A percentile compares a stretch with the other conserved stretches of the same genome.
These are phyloP conservation scores for Suhomyces maxii DNA, from an alignment of 1,139 yeast genomes.

Conservation along the genomic window DNA sequence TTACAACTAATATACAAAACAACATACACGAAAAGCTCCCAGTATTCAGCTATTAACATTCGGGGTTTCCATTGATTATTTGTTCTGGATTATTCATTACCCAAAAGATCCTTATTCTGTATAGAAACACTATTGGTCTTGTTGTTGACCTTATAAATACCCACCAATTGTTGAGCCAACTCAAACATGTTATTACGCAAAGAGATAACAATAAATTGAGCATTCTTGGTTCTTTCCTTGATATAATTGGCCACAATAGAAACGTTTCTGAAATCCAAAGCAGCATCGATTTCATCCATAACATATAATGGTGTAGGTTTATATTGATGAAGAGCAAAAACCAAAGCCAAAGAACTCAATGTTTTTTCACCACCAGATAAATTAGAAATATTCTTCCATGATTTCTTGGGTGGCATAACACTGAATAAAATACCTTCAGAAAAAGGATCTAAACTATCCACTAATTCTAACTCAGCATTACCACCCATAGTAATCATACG, in stretches of 20 bases:
- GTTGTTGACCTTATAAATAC: constrained; percentile 90
- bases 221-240: constrained; percentile 91
- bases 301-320: constrained; percentile 97
- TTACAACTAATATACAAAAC: no score
- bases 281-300: constrained; percentile 99
- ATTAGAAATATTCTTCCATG: constrained; percentile 94
- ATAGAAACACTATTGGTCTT: constrained; percentile 84
- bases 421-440: constrained; percentile 95
- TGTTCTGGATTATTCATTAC: constrained; percentile 3
- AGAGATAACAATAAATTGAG: constrained; percentile 94
- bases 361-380: constrained; percentile 98
- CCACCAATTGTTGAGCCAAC: constrained; percentile 88
- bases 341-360: constrained; percentile 88
- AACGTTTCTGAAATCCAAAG: constrained; percentile 93
- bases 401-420: constrained; percentile 98
- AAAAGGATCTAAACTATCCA: constrained; percentile 96
- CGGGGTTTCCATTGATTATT: no score
- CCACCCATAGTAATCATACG: constrained; percentile 99
- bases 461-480: constrained; percentile 94
- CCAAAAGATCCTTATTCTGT: constrained; percentile 56
- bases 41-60: no score
- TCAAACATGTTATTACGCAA: constrained; percentile 97
- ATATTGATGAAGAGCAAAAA: constrained; percentile 92
- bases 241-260: constrained; percentile 97
- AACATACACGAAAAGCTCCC: no score